Evolutionary conservation across 495 filamentous ascomycete genomes (phyloP), one percentile per base, ranked within the genome.

Genomic region (Recurvomyces mirabilis): DNA sequence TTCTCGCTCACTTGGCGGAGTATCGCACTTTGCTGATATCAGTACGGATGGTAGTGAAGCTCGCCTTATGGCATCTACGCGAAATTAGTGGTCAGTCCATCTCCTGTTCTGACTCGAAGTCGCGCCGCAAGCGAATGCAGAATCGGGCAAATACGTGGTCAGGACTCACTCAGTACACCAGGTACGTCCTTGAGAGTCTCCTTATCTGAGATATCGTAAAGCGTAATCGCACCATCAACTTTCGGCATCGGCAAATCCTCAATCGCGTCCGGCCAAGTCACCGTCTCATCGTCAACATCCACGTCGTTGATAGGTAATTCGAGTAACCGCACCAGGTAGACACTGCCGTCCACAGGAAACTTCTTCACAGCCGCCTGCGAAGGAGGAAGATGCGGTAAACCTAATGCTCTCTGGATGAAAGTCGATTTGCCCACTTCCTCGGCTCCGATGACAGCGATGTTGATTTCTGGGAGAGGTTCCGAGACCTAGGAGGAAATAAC

Each of bases 391-490:
- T 64, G 63, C 46, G 74, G 76, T 49, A 89, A 67, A 30, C 85
- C 80, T 53, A 91, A 65, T 10, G 84, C 83, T 41, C 73, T 76
- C 56, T 84, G 81, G 47, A 94, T 82, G 53, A 96, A 94, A 18
- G 83, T 82, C 37, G 84, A 86, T 66, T 96, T 95, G 52, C 89
- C 89, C 25, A 85, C 83, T 38, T 79, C 78, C 52, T 75, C 69
- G 52, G 75, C 73, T 41, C 91, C 91, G 54, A 94, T 75, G 19
- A 96, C 78, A 24, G 79, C 85, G 58, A 96, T 84, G 55, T 85
- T 88, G 56, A 94, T 76, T 57, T 80, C 66, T 47, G 75, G 74
- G 65, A 81, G 20, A 6, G 41, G 41, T 23, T 57, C 46, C 14
- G 51, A 46, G 25, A 44, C 29, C 43, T 47, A n/a, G 45, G 24